These are phyloP conservation scores for Castanea crenata DNA, from an alignment of 306 rosid species.

Conservation along the genomic window DNA sequence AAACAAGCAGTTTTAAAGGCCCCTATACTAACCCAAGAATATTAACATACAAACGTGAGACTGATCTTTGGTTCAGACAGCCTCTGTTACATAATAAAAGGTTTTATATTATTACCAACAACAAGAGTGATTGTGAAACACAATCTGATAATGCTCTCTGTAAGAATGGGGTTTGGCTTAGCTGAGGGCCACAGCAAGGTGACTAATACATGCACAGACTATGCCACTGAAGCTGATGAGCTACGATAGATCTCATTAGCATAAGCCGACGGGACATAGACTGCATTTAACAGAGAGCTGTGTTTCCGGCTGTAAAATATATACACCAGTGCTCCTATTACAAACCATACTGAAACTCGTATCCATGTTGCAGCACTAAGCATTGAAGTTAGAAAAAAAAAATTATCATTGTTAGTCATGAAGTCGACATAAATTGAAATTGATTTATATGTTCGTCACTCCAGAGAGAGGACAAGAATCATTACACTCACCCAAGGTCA, in stretches of 20 bases:
- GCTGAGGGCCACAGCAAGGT: not conserved
- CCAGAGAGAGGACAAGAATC: not conserved
- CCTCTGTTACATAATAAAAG: not conserved
- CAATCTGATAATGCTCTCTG: constrained; percentile 4
- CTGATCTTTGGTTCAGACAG: not conserved
- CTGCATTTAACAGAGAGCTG: constrained; percentile 59
- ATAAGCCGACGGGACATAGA: constrained; percentile 50
- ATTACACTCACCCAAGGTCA: constrained; percentile 65
- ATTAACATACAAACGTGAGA: constrained; percentile 1
- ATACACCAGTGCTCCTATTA: constrained; percentile 49
- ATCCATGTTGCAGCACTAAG: constrained; percentile 61
- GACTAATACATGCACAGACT: constrained; percentile 8
- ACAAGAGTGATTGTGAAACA: constrained; percentile 3
- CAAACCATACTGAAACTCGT: constrained; percentile 54
- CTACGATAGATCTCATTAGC: constrained; percentile 47
- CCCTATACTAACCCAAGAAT: not conserved
- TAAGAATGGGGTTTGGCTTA: not conserved
- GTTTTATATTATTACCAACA: constrained; percentile 3
- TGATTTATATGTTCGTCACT: not conserved
- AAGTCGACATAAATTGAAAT: not conserved
- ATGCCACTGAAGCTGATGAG: constrained; percentile 29
- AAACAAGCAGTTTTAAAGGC: not conserved
- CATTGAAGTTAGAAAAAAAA: constrained; percentile 7
- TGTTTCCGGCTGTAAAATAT: constrained; percentile 58
- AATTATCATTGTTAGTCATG: constrained; percentile 2